phyloP scores from a whole-genome alignment of 371 early-diverging fungal genomes.

The Rhizopus arrhizus region DNA sequence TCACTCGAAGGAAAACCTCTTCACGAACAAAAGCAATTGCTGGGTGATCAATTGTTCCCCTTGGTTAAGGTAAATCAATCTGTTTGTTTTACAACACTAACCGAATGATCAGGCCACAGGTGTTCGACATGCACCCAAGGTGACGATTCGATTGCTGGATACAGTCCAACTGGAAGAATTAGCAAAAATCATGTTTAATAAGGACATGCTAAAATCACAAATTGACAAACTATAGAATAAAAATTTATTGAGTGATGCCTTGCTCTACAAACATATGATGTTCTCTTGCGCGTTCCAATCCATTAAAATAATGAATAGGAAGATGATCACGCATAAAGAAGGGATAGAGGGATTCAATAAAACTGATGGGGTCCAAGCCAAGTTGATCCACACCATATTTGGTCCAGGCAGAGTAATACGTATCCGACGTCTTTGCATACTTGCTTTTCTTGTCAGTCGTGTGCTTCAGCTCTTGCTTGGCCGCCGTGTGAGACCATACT shows the following conservation, averaged over 20 bases:
- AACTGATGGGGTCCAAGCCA: too few species aligned
- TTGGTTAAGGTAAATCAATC: conserved; percentile 44
- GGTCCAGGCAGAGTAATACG: too few species aligned
- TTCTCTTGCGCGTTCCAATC: too few species aligned
- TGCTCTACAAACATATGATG: too few species aligned
- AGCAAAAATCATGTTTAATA: conserved; percentile 51
- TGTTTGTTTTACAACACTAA: background rate
- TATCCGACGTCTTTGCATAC: background rate
- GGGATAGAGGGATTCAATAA: too few species aligned
- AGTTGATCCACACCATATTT: too few species aligned
- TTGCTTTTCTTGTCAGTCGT: background rate
- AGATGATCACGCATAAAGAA: too few species aligned
- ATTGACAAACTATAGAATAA: conserved; percentile 21
- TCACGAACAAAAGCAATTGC: conserved; percentile 45
- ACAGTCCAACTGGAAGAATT: conserved; percentile 46
- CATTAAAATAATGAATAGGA: too few species aligned
- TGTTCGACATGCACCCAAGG: conserved; percentile 41
- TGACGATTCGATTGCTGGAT: conserved; percentile 55
- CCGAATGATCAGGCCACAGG: conserved; percentile 36
- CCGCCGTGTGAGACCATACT: background rate
- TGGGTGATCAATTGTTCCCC: conserved; percentile 52
- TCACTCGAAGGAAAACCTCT: conserved; percentile 38
- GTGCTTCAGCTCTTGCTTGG: background rate
- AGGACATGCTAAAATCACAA: conserved; percentile 35
- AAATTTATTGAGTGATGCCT: too few species aligned